Evolutionary conservation across 164 flowering plant genomes (phyloP), one percentile per base, ranked within the genome.

Genomic region (Vitis riparia): DNA sequence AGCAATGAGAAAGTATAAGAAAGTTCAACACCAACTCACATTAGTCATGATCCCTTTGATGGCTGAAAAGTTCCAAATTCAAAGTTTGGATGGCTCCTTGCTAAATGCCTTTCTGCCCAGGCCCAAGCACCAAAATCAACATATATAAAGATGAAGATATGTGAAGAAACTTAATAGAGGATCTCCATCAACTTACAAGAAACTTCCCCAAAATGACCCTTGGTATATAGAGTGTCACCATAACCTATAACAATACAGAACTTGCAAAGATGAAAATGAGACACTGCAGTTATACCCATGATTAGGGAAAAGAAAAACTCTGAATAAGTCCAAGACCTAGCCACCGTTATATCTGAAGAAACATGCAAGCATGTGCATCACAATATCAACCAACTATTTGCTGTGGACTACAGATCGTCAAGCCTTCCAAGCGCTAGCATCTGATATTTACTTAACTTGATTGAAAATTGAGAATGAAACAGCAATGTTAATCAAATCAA

Each of bases 191-290:
- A 62, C 55, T 32, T 51, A 59, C 55, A 59, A 16, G 9, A 56
- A 56, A 8, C 29, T 16, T 16, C 59, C 16, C 29, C 16, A n/a
- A 53, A 17, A 47, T 10, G 9, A 27, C n/a, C 65, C 30, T 63
- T 29, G 29, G 10, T n/a, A 29, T 12, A 19, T 14, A 47, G 27
- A 27, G 50, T 64, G 51, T 55, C 55, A 55, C 27, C 48, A 58
- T 32, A 52, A 48, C 29, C 37, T 50, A 71, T 70, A 62, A 57
- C 14, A 56, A 48, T 27, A 69, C 55, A 71, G 17, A 64, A 65
- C 68, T 17, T 71, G 64, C 64, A 63, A 23, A 56, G 27, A 56
- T 19, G 59, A 16, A 63, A 63, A 13, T 29, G 19, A 61, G 8
- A 60, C 51, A 51, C 13, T 60, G 55, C 14, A 50, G 47, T 44